A percentile compares a stretch with the other conserved stretches of the same genome.
Evolutionary conservation across 345 rosid species (phyloP).

Genomic region (Arabis alpina): DNA sequence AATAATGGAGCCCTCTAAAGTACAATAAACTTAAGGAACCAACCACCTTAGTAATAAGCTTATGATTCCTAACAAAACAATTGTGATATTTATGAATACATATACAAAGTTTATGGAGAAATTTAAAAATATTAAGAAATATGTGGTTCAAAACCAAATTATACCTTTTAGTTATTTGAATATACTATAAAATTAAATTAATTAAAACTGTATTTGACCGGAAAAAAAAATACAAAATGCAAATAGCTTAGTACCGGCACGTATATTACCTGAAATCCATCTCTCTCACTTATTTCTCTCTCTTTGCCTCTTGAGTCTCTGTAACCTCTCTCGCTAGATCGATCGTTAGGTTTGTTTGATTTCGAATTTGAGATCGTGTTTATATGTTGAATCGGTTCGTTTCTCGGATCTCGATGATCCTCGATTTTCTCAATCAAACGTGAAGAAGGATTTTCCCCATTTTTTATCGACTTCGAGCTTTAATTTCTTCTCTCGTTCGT

Average conservation of each 20-base stretch:
- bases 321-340: conserved; percentile 23
- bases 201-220: conserved; percentile 18
- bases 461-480: conserved; percentile 7
- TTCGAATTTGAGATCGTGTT: conserved; percentile 33
- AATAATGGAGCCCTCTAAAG: too few species aligned
- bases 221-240: conserved; percentile 24
- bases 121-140: neutral
- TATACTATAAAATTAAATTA: too few species aligned
- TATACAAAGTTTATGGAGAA: neutral
- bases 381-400: conserved; percentile 37
- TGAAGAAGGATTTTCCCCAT: conserved; percentile 28
- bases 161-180: too few species aligned
- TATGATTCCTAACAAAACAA: too few species aligned
- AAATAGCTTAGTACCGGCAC: conserved; percentile 40
- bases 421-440: conserved; percentile 39
- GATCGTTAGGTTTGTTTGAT: conserved; percentile 33
- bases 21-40: too few species aligned
- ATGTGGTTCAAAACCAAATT: neutral
- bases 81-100: neutral
- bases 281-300: conserved; percentile 3
- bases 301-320: conserved; percentile 24
- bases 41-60: too few species aligned
- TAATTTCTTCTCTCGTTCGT: conserved; percentile 32
- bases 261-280: conserved; percentile 40
- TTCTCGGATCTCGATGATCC: conserved; percentile 48